Percentiles rank a stretch among this genome's conserved stretches.
Conservation (phyloP, 129 eudicot species). For the Arctium minus region DNA sequence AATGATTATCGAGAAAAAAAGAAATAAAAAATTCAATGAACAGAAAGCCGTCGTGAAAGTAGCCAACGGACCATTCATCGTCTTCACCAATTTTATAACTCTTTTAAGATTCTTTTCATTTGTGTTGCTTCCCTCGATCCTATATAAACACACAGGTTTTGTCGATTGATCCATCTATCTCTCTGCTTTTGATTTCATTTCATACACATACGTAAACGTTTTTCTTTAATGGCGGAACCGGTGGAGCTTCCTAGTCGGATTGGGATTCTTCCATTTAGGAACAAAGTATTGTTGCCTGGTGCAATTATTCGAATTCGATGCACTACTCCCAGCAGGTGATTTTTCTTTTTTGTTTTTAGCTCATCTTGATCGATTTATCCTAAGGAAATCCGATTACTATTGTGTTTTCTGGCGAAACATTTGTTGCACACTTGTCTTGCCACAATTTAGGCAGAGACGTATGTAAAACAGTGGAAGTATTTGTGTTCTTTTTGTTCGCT, state of each 20-base stretch:
- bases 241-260: slow-evolving; percentile 85
- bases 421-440: background rate
- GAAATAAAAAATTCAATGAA: slow-evolving; percentile 10
- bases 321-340: slow-evolving; percentile 91
- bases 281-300: slow-evolving; percentile 91
- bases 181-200: background rate
- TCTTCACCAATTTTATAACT: background rate
- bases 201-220: background rate
- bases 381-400: background rate
- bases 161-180: background rate
- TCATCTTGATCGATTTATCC: background rate
- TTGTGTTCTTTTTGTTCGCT: background rate
- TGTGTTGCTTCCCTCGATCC: slow-evolving; percentile 4
- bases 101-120: background rate
- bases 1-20: background rate
- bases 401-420: background rate
- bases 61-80: slow-evolving; percentile 21
- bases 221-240: slow-evolving; percentile 63
- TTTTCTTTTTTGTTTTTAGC: background rate
- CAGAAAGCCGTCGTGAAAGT: slow-evolving; percentile 36
- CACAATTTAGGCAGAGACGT: background rate
- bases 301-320: slow-evolving; percentile 67
- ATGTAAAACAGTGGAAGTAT: background rate
- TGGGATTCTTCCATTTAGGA: slow-evolving; percentile 92
- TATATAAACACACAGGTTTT: slow-evolving; percentile 7